Evolutionary conservation across 176 grass and related monocot genomes (phyloP), one percentile per base, ranked within the genome.

Genomic region (Oryza punctata): DNA sequence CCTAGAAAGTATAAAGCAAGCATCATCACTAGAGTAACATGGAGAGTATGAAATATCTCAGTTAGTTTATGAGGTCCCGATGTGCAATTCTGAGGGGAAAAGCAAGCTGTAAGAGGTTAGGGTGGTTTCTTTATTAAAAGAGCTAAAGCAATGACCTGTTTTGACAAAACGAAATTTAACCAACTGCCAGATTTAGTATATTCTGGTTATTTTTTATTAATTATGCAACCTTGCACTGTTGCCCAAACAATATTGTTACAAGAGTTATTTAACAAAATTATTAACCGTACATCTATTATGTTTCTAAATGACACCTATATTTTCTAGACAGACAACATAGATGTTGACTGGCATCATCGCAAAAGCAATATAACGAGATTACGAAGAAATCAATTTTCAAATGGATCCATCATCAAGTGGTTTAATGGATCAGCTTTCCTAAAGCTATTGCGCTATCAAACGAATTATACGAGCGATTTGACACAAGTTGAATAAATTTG

Each of bases 1-100:
- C 59, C 78, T 82, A 82, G 60, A 86, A 86, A 82, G 78, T 82
- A 82, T 60, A 86, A 82, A 78, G 83, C 57, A 72, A 78, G 70
- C 63, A 23, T 63, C 46, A 76, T 81, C 29, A 65, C 64, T 80
- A 35, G 30, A 83, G 12, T 19, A 64, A 64, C 26, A 83, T 78
- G 33, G 10, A 67, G 65, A n/a, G 25, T 30, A 76, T 81, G 23
- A 85, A 69, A 72, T 85, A 77, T 82, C 35, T 82, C 18, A 29
- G 3, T n/a, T 10, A 3, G 8, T 63, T 63, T 43, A 40, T 52
- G 77, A 32, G 18, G 54, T 15, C 5, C 30, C n/a, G 10, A 30
- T 60, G 44, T 74, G 68, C 21, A 46, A 60, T 76, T 61, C 54
- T 57, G 30, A 35, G 32, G 12, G 12, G 14, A 27, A 46, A 74